Percentiles rank a stretch among this genome's conserved stretches.
Conservation (phyloP, 441 rosid genomes). For the Lepidium campestre region DNA sequence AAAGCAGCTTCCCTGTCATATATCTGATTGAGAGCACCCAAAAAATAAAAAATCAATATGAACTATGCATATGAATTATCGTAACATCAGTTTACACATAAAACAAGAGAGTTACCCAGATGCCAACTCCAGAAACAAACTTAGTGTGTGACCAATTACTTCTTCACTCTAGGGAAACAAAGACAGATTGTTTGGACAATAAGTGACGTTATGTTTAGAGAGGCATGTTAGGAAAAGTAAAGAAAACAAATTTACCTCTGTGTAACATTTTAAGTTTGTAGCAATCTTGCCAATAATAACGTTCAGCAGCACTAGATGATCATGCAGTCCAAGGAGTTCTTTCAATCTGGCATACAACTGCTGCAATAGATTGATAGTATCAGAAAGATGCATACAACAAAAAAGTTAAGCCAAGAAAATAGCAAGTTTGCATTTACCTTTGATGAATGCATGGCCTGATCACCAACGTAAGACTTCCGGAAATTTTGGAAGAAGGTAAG, state of each 20-base stretch:
- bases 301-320: slow-evolving; percentile 86
- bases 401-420: neutral
- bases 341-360: slow-evolving; percentile 91
- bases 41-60: slow-evolving; percentile 10
- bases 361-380: slow-evolving; percentile 59
- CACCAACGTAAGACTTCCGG: slow-evolving; percentile 98
- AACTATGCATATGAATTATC: slow-evolving; percentile 2
- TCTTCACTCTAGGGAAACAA: slow-evolving; percentile 73
- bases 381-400: slow-evolving; percentile 21
- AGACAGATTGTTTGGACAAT: slow-evolving; percentile 11
- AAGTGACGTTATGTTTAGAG: neutral
- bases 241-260: slow-evolving; percentile 53
- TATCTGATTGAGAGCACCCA: slow-evolving; percentile 46
- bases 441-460: slow-evolving; percentile 98
- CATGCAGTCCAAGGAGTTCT: slow-evolving; percentile 93
- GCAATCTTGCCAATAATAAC: slow-evolving; percentile 95
- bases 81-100: slow-evolving; percentile 11
- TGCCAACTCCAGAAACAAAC: slow-evolving; percentile 93
- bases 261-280: slow-evolving; percentile 90
- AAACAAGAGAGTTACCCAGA: slow-evolving; percentile 67
- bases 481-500: slow-evolving; percentile 97
- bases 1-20: slow-evolving; percentile 98
- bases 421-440: slow-evolving; percentile 53
- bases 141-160: slow-evolving; percentile 88
- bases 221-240: neutral